Evolutionary conservation across 352 stramenopile genomes (phyloP).

Genomic region (Phytophthora boehmeriae): DNA sequence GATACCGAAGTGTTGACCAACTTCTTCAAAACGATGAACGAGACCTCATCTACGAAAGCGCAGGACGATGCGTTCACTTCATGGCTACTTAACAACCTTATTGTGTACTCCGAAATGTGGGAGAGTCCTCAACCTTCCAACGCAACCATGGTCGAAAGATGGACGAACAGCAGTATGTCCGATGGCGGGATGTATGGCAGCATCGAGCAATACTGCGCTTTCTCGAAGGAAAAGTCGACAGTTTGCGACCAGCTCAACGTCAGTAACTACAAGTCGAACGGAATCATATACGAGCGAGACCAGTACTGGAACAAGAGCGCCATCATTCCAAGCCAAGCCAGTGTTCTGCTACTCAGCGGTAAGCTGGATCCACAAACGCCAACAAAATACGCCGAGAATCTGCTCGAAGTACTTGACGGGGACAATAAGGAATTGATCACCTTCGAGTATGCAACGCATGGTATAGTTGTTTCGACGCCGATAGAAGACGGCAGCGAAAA

Average conservation of each 20-base stretch:
- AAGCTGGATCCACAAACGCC: no score
- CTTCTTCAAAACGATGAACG: conserved; percentile 8
- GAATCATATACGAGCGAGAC: conserved; percentile 43
- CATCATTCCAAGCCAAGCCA: conserved; percentile 28
- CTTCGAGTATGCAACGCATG: conserved; percentile 41
- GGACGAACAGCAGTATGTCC: conserved; percentile 14
- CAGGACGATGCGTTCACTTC: conserved; percentile 29
- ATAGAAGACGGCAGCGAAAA: conserved; percentile 13
- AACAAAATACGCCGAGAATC: no score
- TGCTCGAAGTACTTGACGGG: no score
- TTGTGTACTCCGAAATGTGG: conserved; percentile 48
- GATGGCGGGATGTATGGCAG: conserved; percentile 11
- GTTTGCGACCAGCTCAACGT: conserved; percentile 16
- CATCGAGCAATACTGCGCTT: conserved; percentile 47
- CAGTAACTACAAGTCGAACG: conserved; percentile 3
- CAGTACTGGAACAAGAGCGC: conserved; percentile 48
- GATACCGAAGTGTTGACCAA: conserved; percentile 20
- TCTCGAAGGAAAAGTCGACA: conserved; percentile 35
- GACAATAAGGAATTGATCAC: no score
- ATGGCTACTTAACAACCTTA: conserved; percentile 38
- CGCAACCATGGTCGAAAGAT: conserved; percentile 5
- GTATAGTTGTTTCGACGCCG: conserved; percentile 25
- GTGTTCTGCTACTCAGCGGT: no score
- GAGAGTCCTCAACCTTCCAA: conserved; percentile 21
- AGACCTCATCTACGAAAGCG: not conserved